Evolutionary conservation across 1,284 basidiomycete species (phyloP).

Genomic region (Ganoderma multipileum): DNA sequence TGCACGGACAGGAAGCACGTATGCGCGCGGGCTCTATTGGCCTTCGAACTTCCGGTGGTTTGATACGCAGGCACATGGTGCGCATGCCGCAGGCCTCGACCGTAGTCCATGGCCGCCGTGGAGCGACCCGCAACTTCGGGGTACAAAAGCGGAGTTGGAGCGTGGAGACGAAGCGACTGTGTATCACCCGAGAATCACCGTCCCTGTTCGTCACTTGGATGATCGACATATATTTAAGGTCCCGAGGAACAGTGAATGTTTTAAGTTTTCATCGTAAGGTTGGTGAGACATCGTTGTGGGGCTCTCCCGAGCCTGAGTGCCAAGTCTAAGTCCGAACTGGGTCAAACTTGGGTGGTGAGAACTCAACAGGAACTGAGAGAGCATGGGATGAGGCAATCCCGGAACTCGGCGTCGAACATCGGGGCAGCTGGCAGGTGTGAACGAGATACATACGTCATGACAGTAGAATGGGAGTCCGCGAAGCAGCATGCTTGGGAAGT

Average conservation of each 20-base stretch:
- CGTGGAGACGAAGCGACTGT: neutral
- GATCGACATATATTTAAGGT: neutral
- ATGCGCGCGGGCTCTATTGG: constrained; percentile 2
- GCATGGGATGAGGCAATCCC: neutral
- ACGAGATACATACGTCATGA: neutral
- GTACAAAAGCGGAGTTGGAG: neutral
- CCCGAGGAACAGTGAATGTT: neutral
- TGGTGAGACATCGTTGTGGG: neutral
- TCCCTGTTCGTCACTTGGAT: neutral
- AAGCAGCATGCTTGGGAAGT: neutral
- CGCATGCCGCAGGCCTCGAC: neutral
- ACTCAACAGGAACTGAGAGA: neutral
- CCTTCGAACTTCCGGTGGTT: neutral
- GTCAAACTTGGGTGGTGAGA: neutral
- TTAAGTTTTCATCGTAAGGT: neutral
- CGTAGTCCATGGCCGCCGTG: neutral
- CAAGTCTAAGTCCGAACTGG: neutral
- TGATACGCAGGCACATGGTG: neutral
- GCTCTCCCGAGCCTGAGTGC: neutral
- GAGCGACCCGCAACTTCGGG: neutral
- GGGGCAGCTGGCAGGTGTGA: neutral
- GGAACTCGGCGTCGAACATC: neutral
- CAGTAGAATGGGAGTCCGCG: neutral
- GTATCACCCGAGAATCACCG: neutral
- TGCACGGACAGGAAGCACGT: constrained; percentile 24